Base-by-base conservation (phyloP, 2,329 filamentous ascomycete genomes). In the Fusarium sp. region DNA sequence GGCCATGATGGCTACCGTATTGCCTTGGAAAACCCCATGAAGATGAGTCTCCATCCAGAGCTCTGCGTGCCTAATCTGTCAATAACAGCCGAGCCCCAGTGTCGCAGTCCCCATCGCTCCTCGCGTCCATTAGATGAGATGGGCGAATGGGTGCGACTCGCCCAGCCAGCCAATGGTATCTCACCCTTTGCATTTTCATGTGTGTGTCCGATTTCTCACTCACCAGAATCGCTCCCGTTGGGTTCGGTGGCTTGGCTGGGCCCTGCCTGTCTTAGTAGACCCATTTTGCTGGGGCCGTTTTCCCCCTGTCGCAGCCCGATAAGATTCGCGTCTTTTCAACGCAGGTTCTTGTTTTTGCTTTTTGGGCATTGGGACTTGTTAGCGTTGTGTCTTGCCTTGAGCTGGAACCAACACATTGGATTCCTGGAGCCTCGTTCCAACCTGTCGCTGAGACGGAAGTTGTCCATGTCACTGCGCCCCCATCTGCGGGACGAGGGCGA, bases 171-270 rank as follows among this genome's bases (percentile, higher is more conserved):
- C 64, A 65, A 66, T 65, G 37, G 58, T 53, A 62, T 57, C 63
- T 63, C 66, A 66, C 55, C 43, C 44, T 58, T 56, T 70, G 47
- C 34, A 52, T 60, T 66, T 71, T 61, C 47, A 57, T 66, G 56
- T 66, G 64, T 57, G 56, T 68, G 43, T 59, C 48, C 12, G 47
- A 59, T 62, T 68, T 53, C 60, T 63, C 57, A 39, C 56, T 72
- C 62, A 50, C 58, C 60, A 73, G 62, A 68, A 60, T 66, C 48
- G 62, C 47, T 74, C 67, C 65, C 50, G 66, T 70, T 73, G 62
- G 65, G 57, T 67, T 66, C 37, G 63, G 68, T 71, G 71, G 72
- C 71, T 74, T 66, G 66, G 67, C 66, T 71, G 48, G 62, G 52
- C 60, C 65, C 62, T 69, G 58, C 59, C 54, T 43, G 18, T 39